phyloP scores from a whole-genome alignment of 1,284 basidiomycete species.

The Hymenochaete sp. region DNA sequence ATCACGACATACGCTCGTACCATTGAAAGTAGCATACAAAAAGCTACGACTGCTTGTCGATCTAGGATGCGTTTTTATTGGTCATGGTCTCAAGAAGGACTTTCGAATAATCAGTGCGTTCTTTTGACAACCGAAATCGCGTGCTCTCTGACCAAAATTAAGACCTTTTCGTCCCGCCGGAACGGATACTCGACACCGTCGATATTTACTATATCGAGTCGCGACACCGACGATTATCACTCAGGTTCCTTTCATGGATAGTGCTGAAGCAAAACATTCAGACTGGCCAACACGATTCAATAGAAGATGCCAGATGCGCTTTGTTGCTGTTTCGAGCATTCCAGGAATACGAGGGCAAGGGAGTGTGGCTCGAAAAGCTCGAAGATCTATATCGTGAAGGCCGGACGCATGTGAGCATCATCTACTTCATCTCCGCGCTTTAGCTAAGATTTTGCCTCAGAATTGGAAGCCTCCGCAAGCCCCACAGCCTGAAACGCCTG shows the following conservation, averaged over 20 bases:
- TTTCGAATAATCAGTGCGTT: slow-evolving; percentile 96
- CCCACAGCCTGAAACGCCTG: slow-evolving; percentile 16
- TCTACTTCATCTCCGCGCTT: background rate
- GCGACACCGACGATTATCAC: slow-evolving; percentile 79
- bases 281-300: slow-evolving; percentile 90
- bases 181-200: slow-evolving; percentile 95
- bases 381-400: slow-evolving; percentile 76
- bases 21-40: slow-evolving; percentile 95
- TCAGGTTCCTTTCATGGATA: slow-evolving; percentile 94
- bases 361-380: slow-evolving; percentile 79
- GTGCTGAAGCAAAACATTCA: slow-evolving; percentile 89
- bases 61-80: slow-evolving; percentile 92
- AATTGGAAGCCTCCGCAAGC: slow-evolving; percentile 49
- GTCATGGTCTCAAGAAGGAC: slow-evolving; percentile 98
- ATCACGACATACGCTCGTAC: slow-evolving; percentile 86
- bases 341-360: slow-evolving; percentile 67
- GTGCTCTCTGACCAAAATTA: slow-evolving; percentile 1
- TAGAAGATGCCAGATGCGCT: slow-evolving; percentile 90
- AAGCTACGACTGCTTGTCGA: slow-evolving; percentile 94
- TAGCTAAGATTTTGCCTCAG: slow-evolving; percentile 26
- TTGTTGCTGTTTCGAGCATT: slow-evolving; percentile 83
- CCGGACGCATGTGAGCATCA: slow-evolving; percentile 49
- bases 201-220: slow-evolving; percentile 83
- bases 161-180: slow-evolving; percentile 94
- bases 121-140: background rate